These are phyloP conservation scores for Begonia masoniana DNA, from an alignment of 306 rosid species.

Conservation along the genomic window DNA sequence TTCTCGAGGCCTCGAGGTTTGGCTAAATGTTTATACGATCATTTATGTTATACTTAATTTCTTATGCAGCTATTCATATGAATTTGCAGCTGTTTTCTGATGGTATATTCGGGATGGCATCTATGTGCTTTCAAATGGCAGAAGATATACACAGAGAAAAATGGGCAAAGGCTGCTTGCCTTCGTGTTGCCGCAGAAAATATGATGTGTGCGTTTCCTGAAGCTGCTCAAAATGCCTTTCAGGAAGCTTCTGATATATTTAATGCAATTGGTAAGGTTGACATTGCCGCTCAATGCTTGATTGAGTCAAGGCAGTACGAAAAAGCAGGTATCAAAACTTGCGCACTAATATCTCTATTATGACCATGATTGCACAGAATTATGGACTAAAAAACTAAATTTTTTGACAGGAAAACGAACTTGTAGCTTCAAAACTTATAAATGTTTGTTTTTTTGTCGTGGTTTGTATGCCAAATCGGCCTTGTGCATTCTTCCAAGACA, in stretches of 20 bases:
- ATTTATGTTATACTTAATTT: no score
- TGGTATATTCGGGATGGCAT: constrained; percentile 52
- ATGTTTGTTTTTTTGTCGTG: no score
- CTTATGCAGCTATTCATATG: neutral
- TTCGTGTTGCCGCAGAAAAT: constrained; percentile 31
- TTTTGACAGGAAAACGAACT: no score
- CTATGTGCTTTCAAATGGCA: constrained; percentile 73
- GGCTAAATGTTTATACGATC: neutral
- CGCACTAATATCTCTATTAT: no score
- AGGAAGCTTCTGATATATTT: constrained; percentile 67
- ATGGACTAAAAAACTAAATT: no score
- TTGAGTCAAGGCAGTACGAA: constrained; percentile 50
- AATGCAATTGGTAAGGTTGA: constrained; percentile 45
- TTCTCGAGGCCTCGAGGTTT: constrained; percentile 52
- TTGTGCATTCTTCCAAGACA: no score
- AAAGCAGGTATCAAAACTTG: constrained; percentile 38
- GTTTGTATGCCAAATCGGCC: no score
- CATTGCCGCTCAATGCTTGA: constrained; percentile 51
- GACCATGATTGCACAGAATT: no score
- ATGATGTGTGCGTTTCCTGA: constrained; percentile 27
- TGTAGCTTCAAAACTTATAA: no score
- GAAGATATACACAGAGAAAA: constrained; percentile 46
- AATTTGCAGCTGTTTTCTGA: constrained; percentile 43
- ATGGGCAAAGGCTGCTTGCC: constrained; percentile 58
- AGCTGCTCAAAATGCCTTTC: constrained; percentile 32